A percentile compares a stretch with the other conserved stretches of the same genome.
Conservation (phyloP, 2,329 filamentous ascomycete genomes). For the Fonsecaea pugnacius region DNA sequence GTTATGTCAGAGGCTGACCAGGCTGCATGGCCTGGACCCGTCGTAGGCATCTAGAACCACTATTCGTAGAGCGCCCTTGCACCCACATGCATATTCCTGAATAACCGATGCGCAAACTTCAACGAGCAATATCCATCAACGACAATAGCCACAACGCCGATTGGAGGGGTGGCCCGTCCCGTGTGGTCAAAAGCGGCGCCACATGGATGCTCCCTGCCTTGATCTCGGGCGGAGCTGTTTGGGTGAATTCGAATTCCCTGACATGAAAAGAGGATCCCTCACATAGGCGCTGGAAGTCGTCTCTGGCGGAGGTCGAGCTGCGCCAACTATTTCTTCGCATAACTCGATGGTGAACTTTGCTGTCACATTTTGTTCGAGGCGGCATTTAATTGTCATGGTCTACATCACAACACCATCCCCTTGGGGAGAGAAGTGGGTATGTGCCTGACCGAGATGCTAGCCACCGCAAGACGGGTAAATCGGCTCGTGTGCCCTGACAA, state of each 20-base stretch:
- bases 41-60: background rate
- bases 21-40: constrained; percentile 1
- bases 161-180: background rate
- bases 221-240: background rate
- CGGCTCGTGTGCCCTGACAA: background rate
- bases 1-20: background rate
- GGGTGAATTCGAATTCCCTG: background rate
- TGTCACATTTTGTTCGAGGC: background rate
- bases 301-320: background rate
- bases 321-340: background rate
- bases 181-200: background rate
- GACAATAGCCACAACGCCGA: background rate
- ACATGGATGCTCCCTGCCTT: background rate
- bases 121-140: background rate
- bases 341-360: background rate
- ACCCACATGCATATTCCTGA: background rate
- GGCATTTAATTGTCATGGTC: background rate
- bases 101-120: background rate
- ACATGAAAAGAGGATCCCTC: background rate
- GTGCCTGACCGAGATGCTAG: background rate
- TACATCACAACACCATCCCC: background rate
- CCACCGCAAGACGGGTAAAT: background rate
- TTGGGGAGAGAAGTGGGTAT: too few relatives aligned
- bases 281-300: background rate
- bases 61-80: background rate